A percentile compares a stretch with the other conserved stretches of the same genome.
These are phyloP conservation scores for Plasmodium gallinaceum DNA, from an alignment of 169 alveolate genomes.

Conservation along the genomic window DNA sequence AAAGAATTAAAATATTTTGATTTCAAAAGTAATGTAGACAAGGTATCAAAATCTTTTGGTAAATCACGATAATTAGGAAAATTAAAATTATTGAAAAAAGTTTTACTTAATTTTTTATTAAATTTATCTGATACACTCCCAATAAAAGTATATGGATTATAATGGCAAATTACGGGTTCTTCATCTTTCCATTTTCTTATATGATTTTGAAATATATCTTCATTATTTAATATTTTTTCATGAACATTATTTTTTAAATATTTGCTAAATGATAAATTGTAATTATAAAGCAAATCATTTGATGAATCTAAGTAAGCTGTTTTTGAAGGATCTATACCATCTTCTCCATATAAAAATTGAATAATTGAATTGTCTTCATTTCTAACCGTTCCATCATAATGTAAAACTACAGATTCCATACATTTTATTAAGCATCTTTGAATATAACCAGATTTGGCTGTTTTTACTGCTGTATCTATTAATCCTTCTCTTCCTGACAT, in stretches of 20 bases:
- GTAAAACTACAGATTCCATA: slow-evolving; percentile 94
- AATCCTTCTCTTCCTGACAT: slow-evolving; percentile 99
- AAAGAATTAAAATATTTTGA: slow-evolving; percentile 77
- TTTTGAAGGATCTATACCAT: slow-evolving; percentile 95
- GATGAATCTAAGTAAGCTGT: slow-evolving; percentile 91
- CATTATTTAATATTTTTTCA: slow-evolving; percentile 9
- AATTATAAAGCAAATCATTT: slow-evolving; percentile 83
- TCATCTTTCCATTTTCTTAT: not conserved
- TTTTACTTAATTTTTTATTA: not conserved
- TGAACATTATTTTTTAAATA: slow-evolving; percentile 14
- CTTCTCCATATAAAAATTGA: slow-evolving; percentile 98
- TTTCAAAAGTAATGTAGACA: slow-evolving; percentile 26
- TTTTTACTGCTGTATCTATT: slow-evolving; percentile 99
- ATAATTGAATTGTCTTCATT: slow-evolving; percentile 96
- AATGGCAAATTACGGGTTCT: slow-evolving; percentile 12
- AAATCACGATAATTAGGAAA: slow-evolving; percentile 3
- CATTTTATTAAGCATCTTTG: slow-evolving; percentile 98
- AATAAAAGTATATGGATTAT: slow-evolving; percentile 53
- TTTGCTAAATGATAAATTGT: slow-evolving; percentile 73
- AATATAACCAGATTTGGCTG: slow-evolving; percentile 97
- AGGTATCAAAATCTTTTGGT: slow-evolving; percentile 19
- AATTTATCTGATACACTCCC: slow-evolving; percentile 41
- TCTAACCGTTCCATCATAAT: slow-evolving; percentile 98
- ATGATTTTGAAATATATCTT: not conserved
- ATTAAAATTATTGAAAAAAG: slow-evolving; percentile 6